Evolutionary conservation across 352 stramenopile species (phyloP), one percentile per base, ranked within the genome.

Genomic region (Elongisporangium senticosum): DNA sequence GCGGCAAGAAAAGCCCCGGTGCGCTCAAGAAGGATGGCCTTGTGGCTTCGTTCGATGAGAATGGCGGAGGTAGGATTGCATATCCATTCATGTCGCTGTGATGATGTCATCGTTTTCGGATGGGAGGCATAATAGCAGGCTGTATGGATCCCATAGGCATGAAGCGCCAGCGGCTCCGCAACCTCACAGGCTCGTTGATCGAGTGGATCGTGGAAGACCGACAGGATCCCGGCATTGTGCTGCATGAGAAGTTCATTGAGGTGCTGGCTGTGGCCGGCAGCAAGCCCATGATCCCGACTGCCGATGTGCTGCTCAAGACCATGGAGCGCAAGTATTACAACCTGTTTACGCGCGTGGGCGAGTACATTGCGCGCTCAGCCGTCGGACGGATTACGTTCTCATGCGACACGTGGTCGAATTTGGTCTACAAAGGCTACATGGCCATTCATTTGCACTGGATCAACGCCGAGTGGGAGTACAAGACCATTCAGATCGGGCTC

Each of bases 401-500:
- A 49, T 91, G 81, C 55, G 81, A 91, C 60, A 91, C 81, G 54
- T 91, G 81, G 81, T 91, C 81, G 1, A 70, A 69, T 15, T 71
- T 69, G 33, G 79, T 88, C 37, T 75, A 77, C 64, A 91, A 91
- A 69, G 81, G 79, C 3, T 89, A 82, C 55, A 79, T 91, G 65
- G 77, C 73, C 14, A 81, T 91, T 63, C 68, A 91, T 61, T 56
- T 91, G 63, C 77, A 91, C 62, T 91, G 81, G 81, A 86, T 91
- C 69, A 91, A 91, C 65, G 79, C 81, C 7, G 81, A 91, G n/a
- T 91, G 81, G 81, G 81, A 91, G 62, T 87, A 81, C 74, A 91
- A 91, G 70, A 80, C 77, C 20, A 85, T 91, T 53, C 81, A 91
- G 62, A 70, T 91, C 49, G 81, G 79, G 1, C 70, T 91, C 8